phyloP scores from a whole-genome alignment of 2,329 filamentous ascomycete genomes.

The Cercospora zeae-maydis region DNA sequence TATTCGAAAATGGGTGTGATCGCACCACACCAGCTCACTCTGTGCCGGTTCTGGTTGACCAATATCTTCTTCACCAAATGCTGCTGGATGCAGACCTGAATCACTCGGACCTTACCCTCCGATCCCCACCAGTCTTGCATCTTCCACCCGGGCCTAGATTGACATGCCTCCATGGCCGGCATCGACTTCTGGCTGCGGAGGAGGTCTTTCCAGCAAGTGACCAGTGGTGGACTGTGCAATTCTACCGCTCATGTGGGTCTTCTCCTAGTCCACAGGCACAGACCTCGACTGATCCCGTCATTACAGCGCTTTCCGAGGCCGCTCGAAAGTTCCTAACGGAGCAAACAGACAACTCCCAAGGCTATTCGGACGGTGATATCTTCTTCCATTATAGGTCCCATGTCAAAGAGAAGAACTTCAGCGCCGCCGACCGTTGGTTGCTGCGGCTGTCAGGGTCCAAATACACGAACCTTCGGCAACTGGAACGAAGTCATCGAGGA shows the following conservation, averaged over 20 bases:
- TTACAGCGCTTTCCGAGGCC: background rate
- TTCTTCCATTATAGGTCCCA: background rate
- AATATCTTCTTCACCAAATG: background rate
- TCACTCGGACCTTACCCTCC: background rate
- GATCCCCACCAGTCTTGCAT: background rate
- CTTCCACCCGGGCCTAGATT: background rate
- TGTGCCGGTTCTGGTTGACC: background rate
- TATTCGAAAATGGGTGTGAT: background rate
- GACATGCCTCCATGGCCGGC: background rate
- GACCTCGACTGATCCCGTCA: background rate
- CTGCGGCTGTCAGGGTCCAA: background rate
- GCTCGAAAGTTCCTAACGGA: background rate
- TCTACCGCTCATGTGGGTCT: background rate
- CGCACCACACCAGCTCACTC: background rate
- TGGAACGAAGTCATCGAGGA: background rate
- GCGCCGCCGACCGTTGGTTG: background rate
- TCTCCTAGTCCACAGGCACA: background rate
- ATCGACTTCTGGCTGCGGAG: background rate
- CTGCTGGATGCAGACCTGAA: background rate
- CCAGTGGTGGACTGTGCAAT: background rate
- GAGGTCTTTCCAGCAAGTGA: background rate
- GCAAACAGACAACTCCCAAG: background rate
- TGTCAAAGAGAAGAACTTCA: background rate
- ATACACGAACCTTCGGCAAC: background rate
- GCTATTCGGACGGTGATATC: background rate